A percentile compares a stretch with the other conserved stretches of the same genome.
Evolutionary conservation across 768 basidiomycete genomes (phyloP).

Genomic region (Termitomyces sp.): DNA sequence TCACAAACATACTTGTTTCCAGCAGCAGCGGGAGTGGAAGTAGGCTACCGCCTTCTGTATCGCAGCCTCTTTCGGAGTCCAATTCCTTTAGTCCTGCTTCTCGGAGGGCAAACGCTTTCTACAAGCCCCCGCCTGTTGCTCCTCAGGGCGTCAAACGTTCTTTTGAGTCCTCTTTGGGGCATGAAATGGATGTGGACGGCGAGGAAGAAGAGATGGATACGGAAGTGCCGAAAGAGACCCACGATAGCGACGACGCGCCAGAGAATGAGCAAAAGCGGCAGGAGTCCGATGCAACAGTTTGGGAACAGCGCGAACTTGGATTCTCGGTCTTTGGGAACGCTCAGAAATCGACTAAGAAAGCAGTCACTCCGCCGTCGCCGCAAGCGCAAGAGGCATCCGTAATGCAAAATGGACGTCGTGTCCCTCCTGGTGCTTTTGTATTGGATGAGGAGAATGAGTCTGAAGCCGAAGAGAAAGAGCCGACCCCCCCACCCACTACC

Average conservation of each 20-base stretch:
- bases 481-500: neutral
- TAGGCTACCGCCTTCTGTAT: neutral
- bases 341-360: constrained; percentile 8
- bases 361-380: neutral
- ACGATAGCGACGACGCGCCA: constrained; percentile 8
- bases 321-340: constrained; percentile 20
- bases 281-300: neutral
- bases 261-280: constrained; percentile 12
- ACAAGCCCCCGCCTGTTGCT: constrained; percentile 41
- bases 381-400: constrained; percentile 2
- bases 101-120: constrained; percentile 63
- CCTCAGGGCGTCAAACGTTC: constrained; percentile 29
- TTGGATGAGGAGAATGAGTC: constrained; percentile 35
- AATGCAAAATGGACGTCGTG: constrained; percentile 20
- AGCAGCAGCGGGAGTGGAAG: constrained; percentile 1
- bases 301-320: constrained; percentile 6
- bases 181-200: constrained; percentile 2
- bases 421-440: constrained; percentile 44
- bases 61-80: neutral
- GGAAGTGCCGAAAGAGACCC: constrained; percentile 1
- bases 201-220: constrained; percentile 10
- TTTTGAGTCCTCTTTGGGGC: constrained; percentile 17
- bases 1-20: neutral
- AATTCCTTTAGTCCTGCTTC: constrained; percentile 45
- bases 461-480: constrained; percentile 25